Conservation (phyloP, 2,329 filamentous ascomycete genomes). For the Alternaria hordeiaustralica region DNA sequence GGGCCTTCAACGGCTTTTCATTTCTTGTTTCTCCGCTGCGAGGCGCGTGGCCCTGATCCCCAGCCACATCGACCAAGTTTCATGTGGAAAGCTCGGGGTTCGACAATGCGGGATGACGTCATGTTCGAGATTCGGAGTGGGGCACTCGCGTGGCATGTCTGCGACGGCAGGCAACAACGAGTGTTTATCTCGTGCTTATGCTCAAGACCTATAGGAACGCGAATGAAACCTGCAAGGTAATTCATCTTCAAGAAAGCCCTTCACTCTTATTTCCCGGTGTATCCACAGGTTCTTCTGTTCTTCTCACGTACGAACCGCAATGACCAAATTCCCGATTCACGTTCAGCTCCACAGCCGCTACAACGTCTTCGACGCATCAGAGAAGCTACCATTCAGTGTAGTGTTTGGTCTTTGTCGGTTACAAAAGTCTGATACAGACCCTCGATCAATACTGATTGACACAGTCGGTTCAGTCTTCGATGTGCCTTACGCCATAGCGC, state of each 20-base stretch:
- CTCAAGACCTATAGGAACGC: background rate
- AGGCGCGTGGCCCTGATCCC: background rate
- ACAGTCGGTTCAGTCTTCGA: background rate
- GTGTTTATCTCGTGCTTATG: background rate
- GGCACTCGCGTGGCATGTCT: background rate
- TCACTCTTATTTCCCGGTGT: background rate
- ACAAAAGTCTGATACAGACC: background rate
- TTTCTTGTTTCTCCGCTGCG: background rate
- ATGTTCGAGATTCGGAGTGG: slow-evolving; percentile 1
- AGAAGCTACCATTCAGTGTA: background rate
- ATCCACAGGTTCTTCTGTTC: background rate
- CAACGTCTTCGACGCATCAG: background rate
- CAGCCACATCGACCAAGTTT: slow-evolving; percentile 9
- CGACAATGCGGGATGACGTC: slow-evolving; percentile 3
- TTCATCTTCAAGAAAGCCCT: background rate
- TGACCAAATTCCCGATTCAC: background rate
- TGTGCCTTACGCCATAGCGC: slow-evolving; percentile 1
- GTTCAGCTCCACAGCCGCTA: background rate
- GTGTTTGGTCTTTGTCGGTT: slow-evolving; percentile 1
- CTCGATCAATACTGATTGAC: background rate
- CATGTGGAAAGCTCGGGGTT: slow-evolving; percentile 2
- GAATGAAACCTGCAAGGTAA: background rate
- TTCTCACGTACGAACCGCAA: background rate
- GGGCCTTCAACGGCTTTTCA: background rate
- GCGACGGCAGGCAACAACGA: background rate